Evolutionary conservation across 768 basidiomycete genomes (phyloP).

Genomic region (Macrocybe gigantea): DNA sequence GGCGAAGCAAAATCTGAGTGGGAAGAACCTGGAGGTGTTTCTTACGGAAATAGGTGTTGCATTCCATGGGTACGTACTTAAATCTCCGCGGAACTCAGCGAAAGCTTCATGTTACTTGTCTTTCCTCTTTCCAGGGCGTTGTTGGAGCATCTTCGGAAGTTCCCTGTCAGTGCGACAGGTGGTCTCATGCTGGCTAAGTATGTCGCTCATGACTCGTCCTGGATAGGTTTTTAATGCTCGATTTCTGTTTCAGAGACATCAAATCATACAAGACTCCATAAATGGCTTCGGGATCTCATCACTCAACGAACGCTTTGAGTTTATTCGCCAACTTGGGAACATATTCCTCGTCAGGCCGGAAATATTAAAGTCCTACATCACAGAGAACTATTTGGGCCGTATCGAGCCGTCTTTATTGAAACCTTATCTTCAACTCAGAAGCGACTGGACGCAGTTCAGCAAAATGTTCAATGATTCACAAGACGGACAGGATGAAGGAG

Average conservation of each 20-base stretch:
- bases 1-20: slow-evolving; percentile 72
- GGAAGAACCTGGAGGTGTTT: slow-evolving; percentile 91
- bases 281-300: slow-evolving; percentile 77
- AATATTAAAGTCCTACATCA: slow-evolving; percentile 92
- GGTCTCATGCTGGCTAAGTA: slow-evolving; percentile 98
- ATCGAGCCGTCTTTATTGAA: slow-evolving; percentile 83
- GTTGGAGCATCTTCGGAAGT: slow-evolving; percentile 92
- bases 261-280: slow-evolving; percentile 94
- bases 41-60: slow-evolving; percentile 90
- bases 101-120: background rate
- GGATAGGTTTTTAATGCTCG: background rate
- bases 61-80: slow-evolving; percentile 72
- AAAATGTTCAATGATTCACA: slow-evolving; percentile 67
- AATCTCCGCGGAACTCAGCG: background rate
- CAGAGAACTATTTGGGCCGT: slow-evolving; percentile 87
- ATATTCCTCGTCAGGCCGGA: slow-evolving; percentile 96
- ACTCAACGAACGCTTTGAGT: slow-evolving; percentile 93
- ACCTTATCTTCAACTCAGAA: slow-evolving; percentile 86
- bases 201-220: background rate
- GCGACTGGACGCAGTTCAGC: slow-evolving; percentile 86
- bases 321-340: slow-evolving; percentile 95
- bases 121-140: slow-evolving; percentile 51
- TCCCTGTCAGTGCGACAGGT: slow-evolving; percentile 94
- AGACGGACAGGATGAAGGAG: slow-evolving; percentile 33
- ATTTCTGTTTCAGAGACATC: slow-evolving; percentile 61